Evolutionary conservation across 1,139 yeast species (phyloP).

Genomic region (Yamadazyma atlantica): DNA sequence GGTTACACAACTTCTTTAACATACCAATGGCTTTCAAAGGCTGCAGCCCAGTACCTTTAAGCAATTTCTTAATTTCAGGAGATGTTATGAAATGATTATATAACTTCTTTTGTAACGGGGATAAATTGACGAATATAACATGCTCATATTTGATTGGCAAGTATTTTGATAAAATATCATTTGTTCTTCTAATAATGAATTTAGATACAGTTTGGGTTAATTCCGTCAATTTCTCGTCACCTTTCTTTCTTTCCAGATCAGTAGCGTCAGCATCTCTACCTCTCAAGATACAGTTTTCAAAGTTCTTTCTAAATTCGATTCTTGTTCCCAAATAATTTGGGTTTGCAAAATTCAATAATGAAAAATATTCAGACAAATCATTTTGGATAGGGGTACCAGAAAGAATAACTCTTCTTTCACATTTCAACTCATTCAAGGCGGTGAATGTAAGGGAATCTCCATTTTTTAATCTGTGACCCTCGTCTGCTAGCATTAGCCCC

Average conservation of each 20-base stretch:
- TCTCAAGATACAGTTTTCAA: slow-evolving; percentile 72
- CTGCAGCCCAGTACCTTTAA: slow-evolving; percentile 75
- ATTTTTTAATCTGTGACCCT: slow-evolving; percentile 93
- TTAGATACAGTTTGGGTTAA: slow-evolving; percentile 78
- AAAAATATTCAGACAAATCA: slow-evolving; percentile 92
- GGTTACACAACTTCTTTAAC: slow-evolving; percentile 87
- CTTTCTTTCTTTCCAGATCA: slow-evolving; percentile 70
- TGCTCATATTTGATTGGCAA: slow-evolving; percentile 95
- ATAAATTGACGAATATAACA: slow-evolving; percentile 83
- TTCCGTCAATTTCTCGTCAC: slow-evolving; percentile 71
- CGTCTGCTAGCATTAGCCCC: slow-evolving; percentile 91
- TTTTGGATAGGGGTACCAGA: slow-evolving; percentile 99
- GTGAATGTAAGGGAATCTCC: slow-evolving; percentile 94
- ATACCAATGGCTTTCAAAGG: slow-evolving; percentile 90
- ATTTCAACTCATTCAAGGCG: slow-evolving; percentile 77
- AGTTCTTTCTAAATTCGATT: slow-evolving; percentile 78
- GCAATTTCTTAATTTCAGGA: slow-evolving; percentile 69
- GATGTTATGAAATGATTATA: slow-evolving; percentile 79
- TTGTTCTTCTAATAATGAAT: slow-evolving; percentile 92
- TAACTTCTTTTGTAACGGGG: slow-evolving; percentile 72
- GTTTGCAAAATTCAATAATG: slow-evolving; percentile 86
- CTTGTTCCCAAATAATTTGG: slow-evolving; percentile 92
- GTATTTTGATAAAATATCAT: slow-evolving; percentile 90
- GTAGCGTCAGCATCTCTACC: slow-evolving; percentile 92
- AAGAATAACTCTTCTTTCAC: slow-evolving; percentile 84